A percentile compares a stretch with the other conserved stretches of the same genome.
Conservation (phyloP, 139 green algal species). For the Chara braunii region DNA sequence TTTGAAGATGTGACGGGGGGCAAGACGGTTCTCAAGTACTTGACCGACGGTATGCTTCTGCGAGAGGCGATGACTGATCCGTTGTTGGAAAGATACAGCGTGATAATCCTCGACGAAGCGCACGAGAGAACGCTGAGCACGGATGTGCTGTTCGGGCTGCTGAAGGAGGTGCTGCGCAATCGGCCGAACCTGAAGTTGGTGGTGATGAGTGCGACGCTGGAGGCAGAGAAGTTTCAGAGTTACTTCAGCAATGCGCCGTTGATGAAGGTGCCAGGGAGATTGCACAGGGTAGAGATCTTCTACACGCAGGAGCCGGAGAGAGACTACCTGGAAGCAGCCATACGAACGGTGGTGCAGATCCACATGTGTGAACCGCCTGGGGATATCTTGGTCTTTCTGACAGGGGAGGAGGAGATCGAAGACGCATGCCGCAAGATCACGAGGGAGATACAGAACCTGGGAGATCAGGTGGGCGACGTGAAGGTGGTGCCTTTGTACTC, state of each 20-base stretch:
- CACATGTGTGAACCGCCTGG: conserved; percentile 56
- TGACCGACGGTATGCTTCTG: conserved; percentile 58
- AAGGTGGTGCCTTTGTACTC: conserved; percentile 97
- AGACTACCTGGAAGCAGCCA: conserved; percentile 96
- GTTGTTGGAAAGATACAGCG: conserved; percentile 48
- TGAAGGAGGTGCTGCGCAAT: conserved; percentile 76
- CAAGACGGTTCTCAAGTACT: conserved; percentile 67
- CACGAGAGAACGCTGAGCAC: conserved; percentile 78
- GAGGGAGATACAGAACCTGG: conserved; percentile 59
- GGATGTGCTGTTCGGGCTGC: conserved; percentile 78
- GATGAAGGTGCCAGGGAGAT: conserved; percentile 92
- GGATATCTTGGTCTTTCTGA: conserved; percentile 97
- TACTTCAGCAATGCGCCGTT: conserved; percentile 93
- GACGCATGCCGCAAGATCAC: conserved; percentile 89
- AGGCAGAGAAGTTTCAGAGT: conserved; percentile 98
- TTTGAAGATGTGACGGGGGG: conserved; percentile 72
- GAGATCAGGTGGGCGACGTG: conserved; percentile 64
- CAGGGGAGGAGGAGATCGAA: conserved; percentile 99
- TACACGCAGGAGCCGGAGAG: conserved; percentile 97
- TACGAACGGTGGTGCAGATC: conserved; percentile 91
- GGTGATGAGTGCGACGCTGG: conserved; percentile 98
- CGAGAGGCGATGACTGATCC: conserved; percentile 57
- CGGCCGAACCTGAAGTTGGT: conserved; percentile 91
- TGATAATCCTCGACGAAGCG: conserved; percentile 81
- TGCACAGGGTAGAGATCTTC: conserved; percentile 99